phyloP scores from a whole-genome alignment of 2,329 filamentous ascomycete species.

The Colletotrichum musae region DNA sequence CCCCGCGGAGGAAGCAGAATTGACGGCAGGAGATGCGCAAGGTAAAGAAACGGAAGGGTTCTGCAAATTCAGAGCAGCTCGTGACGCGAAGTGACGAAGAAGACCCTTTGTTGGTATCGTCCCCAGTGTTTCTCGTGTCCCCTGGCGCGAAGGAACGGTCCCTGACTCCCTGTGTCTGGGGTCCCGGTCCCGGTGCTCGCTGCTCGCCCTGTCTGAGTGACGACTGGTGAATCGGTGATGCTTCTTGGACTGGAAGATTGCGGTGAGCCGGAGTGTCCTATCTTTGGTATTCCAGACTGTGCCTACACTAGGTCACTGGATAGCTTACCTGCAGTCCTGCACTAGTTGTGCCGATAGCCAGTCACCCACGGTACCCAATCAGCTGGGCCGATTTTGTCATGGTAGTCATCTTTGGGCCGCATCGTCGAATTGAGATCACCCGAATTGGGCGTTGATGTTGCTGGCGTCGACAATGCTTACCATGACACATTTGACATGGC shows the following conservation, averaged over 20 bases:
- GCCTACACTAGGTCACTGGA: too few relatives aligned
- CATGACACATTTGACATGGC: neutral
- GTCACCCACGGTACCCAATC: too few relatives aligned
- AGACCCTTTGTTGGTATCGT: neutral
- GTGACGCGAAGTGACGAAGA: too few relatives aligned
- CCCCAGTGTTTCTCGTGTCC: neutral
- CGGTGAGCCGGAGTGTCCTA: conserved; percentile 21
- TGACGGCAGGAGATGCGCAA: too few relatives aligned
- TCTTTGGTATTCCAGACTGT: neutral
- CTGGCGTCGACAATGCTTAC: conserved; percentile 13
- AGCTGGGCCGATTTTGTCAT: too few relatives aligned
- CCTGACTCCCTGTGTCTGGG: too few relatives aligned
- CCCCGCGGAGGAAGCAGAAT: conserved; percentile 15
- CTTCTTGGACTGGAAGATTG: conserved; percentile 8
- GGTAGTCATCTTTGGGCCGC: too few relatives aligned
- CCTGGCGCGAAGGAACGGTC: neutral
- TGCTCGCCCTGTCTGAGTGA: neutral
- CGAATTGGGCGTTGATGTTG: too few relatives aligned
- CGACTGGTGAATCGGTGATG: neutral
- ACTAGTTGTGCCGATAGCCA: too few relatives aligned
- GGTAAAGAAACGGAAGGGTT: too few relatives aligned
- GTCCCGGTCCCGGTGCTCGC: neutral
- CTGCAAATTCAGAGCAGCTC: neutral
- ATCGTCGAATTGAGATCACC: too few relatives aligned
- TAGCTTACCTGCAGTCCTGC: too few relatives aligned